These are phyloP conservation scores for Dacryopinax primogenitus DNA, from an alignment of 768 basidiomycete genomes.

Conservation along the genomic window DNA sequence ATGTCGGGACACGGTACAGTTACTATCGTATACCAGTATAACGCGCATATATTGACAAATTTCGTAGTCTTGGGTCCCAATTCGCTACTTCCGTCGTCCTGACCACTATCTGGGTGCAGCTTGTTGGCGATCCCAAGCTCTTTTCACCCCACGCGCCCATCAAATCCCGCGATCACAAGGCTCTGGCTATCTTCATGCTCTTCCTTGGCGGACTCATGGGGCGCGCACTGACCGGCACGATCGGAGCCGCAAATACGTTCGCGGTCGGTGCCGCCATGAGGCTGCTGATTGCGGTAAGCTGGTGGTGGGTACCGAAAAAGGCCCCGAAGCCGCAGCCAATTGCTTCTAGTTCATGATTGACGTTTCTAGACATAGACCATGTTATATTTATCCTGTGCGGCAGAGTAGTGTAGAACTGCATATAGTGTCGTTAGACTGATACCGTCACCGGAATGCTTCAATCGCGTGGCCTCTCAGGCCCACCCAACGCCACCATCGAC, in stretches of 20 bases:
- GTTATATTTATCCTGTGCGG: too few relatives aligned
- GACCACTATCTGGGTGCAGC: slow-evolving; percentile 13
- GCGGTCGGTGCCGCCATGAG: slow-evolving; percentile 54
- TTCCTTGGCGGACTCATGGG: slow-evolving; percentile 65
- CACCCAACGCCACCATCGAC: too few relatives aligned
- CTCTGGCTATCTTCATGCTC: slow-evolving; percentile 36
- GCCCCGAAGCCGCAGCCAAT: background rate
- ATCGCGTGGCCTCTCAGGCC: too few relatives aligned
- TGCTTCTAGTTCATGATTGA: too few relatives aligned
- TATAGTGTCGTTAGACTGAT: background rate
- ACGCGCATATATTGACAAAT: background rate
- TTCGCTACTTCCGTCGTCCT: slow-evolving; percentile 12
- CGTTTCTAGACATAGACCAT: too few relatives aligned
- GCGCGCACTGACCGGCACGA: slow-evolving; percentile 18
- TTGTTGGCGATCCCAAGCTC: slow-evolving; percentile 12
- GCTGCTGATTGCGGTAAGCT: slow-evolving; percentile 45
- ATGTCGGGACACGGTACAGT: slow-evolving; percentile 11
- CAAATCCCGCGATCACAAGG: slow-evolving; percentile 12
- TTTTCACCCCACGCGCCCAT: background rate
- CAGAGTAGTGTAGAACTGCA: background rate
- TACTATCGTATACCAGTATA: slow-evolving; percentile 4
- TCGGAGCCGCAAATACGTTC: slow-evolving; percentile 53
- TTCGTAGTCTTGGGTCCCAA: background rate
- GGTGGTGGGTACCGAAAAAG: slow-evolving; percentile 49
- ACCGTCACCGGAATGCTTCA: too few relatives aligned